phyloP scores from a whole-genome alignment of 2,329 filamentous ascomycete genomes.

The Penicillium sp. region DNA sequence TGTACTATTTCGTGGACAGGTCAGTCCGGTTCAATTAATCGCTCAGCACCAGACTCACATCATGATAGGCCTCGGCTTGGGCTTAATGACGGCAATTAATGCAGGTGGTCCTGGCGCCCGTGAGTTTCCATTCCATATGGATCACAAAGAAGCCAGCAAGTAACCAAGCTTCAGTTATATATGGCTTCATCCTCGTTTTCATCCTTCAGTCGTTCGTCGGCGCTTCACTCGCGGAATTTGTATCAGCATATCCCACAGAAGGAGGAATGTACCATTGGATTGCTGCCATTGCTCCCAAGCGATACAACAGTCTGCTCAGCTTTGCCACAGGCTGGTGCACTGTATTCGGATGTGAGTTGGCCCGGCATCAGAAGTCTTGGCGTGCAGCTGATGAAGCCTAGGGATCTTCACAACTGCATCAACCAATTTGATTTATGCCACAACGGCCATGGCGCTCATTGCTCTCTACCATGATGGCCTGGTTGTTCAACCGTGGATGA shows the following conservation, averaged over 20 bases:
- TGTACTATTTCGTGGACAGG: conserved; percentile 54
- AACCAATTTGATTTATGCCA: conserved; percentile 47
- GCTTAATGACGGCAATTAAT: conserved; percentile 48
- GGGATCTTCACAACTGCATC: conserved; percentile 49
- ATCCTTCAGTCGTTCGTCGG: conserved; percentile 49
- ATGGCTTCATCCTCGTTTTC: conserved; percentile 51
- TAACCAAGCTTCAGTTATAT: conserved; percentile 42
- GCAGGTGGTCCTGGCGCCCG: conserved; percentile 49
- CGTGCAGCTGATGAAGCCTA: conserved; percentile 13
- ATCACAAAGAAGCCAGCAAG: neutral
- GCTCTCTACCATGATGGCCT: conserved; percentile 43
- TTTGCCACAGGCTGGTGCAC: conserved; percentile 49
- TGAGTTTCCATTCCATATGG: conserved; percentile 12
- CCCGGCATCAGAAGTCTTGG: too few species aligned
- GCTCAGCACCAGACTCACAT: neutral
- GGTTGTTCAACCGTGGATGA: conserved; percentile 49
- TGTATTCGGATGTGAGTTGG: conserved; percentile 38
- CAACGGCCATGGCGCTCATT: conserved; percentile 44
- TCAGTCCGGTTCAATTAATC: neutral
- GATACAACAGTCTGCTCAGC: conserved; percentile 42
- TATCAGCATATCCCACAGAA: conserved; percentile 50
- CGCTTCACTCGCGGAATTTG: conserved; percentile 49
- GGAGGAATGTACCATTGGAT: conserved; percentile 56
- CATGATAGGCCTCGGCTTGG: conserved; percentile 39
- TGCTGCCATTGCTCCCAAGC: conserved; percentile 46